Percentiles rank a stretch among this genome's conserved stretches.
phyloP scores from a whole-genome alignment of 768 basidiomycete genomes.

The Phylloporus sp. region DNA sequence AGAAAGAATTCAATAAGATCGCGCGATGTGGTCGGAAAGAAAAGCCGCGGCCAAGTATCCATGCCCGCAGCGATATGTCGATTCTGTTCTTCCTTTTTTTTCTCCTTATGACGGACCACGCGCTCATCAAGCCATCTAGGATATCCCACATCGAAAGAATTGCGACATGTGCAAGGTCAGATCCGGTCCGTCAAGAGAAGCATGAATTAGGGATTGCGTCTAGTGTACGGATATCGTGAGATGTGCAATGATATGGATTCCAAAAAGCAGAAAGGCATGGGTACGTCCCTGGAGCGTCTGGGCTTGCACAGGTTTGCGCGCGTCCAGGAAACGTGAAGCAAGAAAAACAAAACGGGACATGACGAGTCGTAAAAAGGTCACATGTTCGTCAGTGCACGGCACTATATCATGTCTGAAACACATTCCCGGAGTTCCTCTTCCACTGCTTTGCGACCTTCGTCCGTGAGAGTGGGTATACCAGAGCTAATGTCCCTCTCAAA shows the following conservation, averaged over 20 bases:
- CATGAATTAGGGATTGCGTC: slow-evolving; percentile 14
- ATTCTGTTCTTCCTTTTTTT: no score
- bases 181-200: not conserved
- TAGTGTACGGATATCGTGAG: slow-evolving; percentile 28
- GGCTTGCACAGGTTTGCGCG: not conserved
- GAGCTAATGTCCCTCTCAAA: slow-evolving; percentile 66
- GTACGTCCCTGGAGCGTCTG: slow-evolving; percentile 6
- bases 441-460: slow-evolving; percentile 63
- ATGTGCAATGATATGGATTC: slow-evolving; percentile 13
- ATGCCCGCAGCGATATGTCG: no score
- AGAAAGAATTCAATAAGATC: no score
- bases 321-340: slow-evolving; percentile 10
- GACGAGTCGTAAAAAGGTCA: slow-evolving; percentile 1
- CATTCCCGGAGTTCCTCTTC: slow-evolving; percentile 56
- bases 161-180: no score
- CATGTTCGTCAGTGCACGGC: not conserved
- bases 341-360: slow-evolving; percentile 6
- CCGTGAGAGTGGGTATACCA: slow-evolving; percentile 66
- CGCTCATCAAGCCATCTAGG: no score
- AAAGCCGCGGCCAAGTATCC: no score
- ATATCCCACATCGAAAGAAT: no score
- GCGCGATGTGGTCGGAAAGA: no score
- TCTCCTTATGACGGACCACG: no score
- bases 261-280: not conserved
- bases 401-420: slow-evolving; percentile 10